Evolutionary conservation across 768 basidiomycete genomes (phyloP), one percentile per base, ranked within the genome.

Genomic region (Naganishia friedmannii): DNA sequence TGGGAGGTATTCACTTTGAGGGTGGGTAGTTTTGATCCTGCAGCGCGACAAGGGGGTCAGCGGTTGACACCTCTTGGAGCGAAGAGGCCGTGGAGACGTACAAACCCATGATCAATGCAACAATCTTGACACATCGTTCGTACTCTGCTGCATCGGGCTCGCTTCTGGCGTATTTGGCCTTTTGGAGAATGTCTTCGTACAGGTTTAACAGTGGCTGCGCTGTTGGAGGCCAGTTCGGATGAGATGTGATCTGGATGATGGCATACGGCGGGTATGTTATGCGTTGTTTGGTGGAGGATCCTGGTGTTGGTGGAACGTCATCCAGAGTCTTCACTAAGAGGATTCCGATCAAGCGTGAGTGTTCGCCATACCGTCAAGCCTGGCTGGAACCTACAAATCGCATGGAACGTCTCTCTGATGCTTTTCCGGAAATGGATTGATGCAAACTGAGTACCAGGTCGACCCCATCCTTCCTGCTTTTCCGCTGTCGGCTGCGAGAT

Each of bases 381-480:
- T 26, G 54, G n/a, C 17, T 3, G 9, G 15, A n/a, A 51, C 70
- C 46, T 48, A 72, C 71, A 34, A 7, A 72, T 57, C 19, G 68
- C 60, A n/a, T 42, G 39, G 51, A 63, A 72, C 34, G 58, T 72
- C 37, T 58, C 53, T 37, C 67, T 48, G 17, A 72, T 68, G 5
- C 67, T 42, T 15, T 32, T 68, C 31, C 71, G 26, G 54, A 72
- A 72, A 69, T 72, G 67, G 1, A 72, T 68, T 34, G 67, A 67
- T 23, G 67, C 57, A 28, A 72, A 69, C 29, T 68, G 71, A 53
- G 48, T 71, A 75, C 80, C 79, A 31, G 80, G 80, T 66, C 77
- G 46, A 8, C 80, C 80, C 80, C 80, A 81, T 26, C 80, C 80
- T 72, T 80, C 79, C 55, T 81, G 80, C 29, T 74, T 68, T 1